Evolutionary conservation across 2,329 filamentous ascomycete species (phyloP), one percentile per base, ranked within the genome.

Genomic region (Arachnomyces sp.): DNA sequence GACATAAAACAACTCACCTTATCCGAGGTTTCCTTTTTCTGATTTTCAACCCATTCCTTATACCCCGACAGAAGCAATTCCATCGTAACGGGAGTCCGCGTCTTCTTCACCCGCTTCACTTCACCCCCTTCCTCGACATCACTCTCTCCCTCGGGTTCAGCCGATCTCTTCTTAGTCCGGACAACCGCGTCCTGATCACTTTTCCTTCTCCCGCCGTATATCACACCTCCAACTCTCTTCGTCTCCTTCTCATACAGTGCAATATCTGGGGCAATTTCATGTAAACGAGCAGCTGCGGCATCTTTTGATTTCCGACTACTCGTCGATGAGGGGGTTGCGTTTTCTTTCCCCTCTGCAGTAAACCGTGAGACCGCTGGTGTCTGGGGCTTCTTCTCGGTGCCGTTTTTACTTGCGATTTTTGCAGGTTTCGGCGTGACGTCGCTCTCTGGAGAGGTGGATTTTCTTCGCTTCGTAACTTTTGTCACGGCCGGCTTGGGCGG

Each of bases 231-330:
- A 34, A 75, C 76, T 14, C 92, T 80, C 67, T 94, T 95, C 69
- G 78, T 87, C 65, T 98, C 92, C 58, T 92, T 95, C 56, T 96
- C 84, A 55, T 92, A 98, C 25, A 93, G 69, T 2, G 82, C 83
- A 54, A 96, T 88, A 56, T 98, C 92, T 1, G 82, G 77, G 1
- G 86, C 88, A 42, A 90, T 71, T 28, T 78, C 75, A 39, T 92
- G 86, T 6, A 96, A 67, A 48, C 78, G 80, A 28, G 80, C 77
- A n/a, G 83, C 67, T 9, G 92, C 92, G 55, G 84, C 83, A 31
- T 84, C 80, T 60, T 96, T 98, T 11, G 92, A 90, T 53, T 86
- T 92, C 40, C 92, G 82, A 49, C 85, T 86, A 17, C 82, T 80
- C 2, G 80, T 84, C 2, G 82, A 73, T 0, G 79, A 80, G 0